Evolutionary conservation across 768 basidiomycete genomes (phyloP).

Genomic region (Russula lepida): DNA sequence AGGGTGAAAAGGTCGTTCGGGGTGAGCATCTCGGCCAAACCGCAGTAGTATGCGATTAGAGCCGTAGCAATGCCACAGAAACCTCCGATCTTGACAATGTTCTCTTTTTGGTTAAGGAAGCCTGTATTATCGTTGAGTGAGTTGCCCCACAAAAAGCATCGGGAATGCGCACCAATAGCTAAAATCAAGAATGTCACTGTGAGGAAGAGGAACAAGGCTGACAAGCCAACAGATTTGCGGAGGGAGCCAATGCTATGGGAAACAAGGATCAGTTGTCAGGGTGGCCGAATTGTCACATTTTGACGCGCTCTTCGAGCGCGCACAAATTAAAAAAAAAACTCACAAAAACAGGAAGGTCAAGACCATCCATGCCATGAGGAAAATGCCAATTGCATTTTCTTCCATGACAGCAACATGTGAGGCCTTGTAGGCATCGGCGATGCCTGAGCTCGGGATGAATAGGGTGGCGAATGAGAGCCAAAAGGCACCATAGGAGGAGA

Average conservation of each 20-base stretch:
- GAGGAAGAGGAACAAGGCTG: constrained; percentile 46
- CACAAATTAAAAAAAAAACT: constrained; percentile 23
- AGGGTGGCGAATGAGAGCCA: constrained; percentile 80
- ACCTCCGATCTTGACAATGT: constrained; percentile 32
- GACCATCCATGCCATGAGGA: constrained; percentile 64
- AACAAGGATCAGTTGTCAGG: neutral
- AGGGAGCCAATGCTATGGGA: constrained; percentile 38
- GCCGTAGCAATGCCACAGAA: constrained; percentile 38
- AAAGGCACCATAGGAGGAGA: constrained; percentile 79
- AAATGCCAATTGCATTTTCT: constrained; percentile 60
- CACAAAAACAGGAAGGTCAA: constrained; percentile 64
- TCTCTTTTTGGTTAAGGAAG: constrained; percentile 2
- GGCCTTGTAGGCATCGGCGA: constrained; percentile 42
- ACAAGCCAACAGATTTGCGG: constrained; percentile 42
- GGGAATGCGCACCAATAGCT: constrained; percentile 30
- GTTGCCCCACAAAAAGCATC: neutral
- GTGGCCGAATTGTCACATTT: too few relatives aligned
- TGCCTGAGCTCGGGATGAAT: constrained; percentile 60
- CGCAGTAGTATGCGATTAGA: constrained; percentile 41
- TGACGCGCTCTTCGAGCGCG: neutral
- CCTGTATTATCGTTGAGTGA: constrained; percentile 4
- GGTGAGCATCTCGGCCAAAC: constrained; percentile 35
- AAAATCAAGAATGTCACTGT: constrained; percentile 46
- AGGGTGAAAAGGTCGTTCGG: constrained; percentile 33
- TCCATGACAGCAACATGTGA: constrained; percentile 29